Evolutionary conservation across 148 eudicot species (phyloP).

Genomic region (Silene uniflora): DNA sequence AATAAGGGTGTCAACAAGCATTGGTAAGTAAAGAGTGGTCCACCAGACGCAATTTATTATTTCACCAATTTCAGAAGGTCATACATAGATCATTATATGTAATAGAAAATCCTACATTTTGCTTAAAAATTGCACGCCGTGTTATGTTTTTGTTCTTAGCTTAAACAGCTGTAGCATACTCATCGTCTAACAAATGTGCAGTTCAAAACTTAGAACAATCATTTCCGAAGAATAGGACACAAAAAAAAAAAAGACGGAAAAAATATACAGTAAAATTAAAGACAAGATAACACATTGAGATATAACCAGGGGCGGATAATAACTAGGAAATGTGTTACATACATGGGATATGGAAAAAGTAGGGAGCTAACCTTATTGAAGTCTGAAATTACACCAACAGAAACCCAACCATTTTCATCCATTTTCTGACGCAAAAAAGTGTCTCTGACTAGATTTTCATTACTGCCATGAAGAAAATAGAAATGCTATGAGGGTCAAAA

Average conservation of each 20-base stretch:
- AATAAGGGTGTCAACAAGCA: not conserved
- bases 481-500: constrained; percentile 5
- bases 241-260: not conserved
- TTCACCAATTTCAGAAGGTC: not conserved
- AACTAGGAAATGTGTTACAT: not conserved
- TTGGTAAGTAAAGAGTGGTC: not conserved
- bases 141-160: no score
- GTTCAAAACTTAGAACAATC: not conserved
- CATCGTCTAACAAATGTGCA: not conserved
- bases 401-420: constrained; percentile 93
- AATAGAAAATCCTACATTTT: not conserved
- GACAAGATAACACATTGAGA: not conserved
- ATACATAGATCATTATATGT: not conserved
- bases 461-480: constrained; percentile 40
- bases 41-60: not conserved
- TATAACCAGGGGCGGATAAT: constrained; percentile 7
- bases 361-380: constrained; percentile 59
- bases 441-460: constrained; percentile 76
- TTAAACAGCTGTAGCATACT: not conserved
- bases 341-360: no score
- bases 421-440: constrained; percentile 64
- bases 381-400: constrained; percentile 58
- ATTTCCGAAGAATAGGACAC: not conserved
- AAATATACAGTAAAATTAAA: no score
- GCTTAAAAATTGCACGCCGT: not conserved